phyloP scores from a whole-genome alignment of 495 filamentous ascomycete genomes.

The Acidomyces sp. region DNA sequence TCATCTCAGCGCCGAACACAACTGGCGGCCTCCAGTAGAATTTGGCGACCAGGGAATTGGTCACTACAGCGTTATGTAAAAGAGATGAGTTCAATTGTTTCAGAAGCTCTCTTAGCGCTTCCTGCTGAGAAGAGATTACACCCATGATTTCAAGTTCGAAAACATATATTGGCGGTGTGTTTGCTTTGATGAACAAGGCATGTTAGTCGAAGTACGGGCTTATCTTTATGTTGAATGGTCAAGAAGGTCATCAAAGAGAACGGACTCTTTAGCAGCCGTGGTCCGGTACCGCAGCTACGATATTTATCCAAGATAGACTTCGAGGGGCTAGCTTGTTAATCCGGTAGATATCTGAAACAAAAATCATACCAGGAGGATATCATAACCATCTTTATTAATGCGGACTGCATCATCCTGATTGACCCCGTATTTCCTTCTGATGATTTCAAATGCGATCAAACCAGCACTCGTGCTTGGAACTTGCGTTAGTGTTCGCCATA shows the following conservation, averaged over 20 bases:
- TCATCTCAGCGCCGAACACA: no score
- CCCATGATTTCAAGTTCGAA: neutral
- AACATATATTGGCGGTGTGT: neutral
- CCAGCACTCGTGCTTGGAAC: conserved; percentile 83
- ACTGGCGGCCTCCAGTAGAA: no score
- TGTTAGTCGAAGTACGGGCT: conserved; percentile 7
- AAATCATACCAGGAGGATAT: conserved; percentile 52
- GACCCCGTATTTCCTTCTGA: conserved; percentile 64
- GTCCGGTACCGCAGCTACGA: neutral
- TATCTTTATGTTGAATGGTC: conserved; percentile 8
- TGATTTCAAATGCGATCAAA: conserved; percentile 77
- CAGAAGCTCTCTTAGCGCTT: neutral
- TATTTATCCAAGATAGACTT: no score
- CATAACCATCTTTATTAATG: conserved; percentile 55
- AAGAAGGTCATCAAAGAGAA: conserved; percentile 10
- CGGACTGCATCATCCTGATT: conserved; percentile 51
- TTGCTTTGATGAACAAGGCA: conserved; percentile 4
- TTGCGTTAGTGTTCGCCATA: conserved; percentile 60
- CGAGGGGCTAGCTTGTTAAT: no score
- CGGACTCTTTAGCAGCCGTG: neutral
- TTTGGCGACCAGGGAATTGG: conserved; percentile 8
- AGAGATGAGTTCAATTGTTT: conserved; percentile 5
- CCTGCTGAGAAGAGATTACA: neutral
- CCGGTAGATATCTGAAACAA: no score
- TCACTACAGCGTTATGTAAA: conserved; percentile 4